Evolutionary conservation across 2,329 filamentous ascomycete species (phyloP), one percentile per base, ranked within the genome.

Genomic region (Hypoxylon sp.): DNA sequence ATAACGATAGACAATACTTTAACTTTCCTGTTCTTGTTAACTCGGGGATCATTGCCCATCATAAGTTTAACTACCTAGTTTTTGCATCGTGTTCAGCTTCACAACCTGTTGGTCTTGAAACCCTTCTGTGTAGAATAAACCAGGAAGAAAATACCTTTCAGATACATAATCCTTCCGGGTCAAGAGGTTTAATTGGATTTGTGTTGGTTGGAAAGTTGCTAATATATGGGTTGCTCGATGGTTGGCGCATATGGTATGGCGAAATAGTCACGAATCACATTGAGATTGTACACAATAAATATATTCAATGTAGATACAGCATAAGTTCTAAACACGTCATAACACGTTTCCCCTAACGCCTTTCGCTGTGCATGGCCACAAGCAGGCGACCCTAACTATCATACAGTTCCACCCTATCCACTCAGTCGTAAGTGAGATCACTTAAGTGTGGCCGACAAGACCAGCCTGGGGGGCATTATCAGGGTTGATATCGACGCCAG

Each of bases 401-500:
- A 6, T 20, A 6, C 20, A 13, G 7, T 11, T 42, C 11, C 14
- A 57, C 14, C 42, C 22, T 27, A 7, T 13, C 10, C n/a, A 42
- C 27, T 22, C 13, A 31, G n/a, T 4, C 46, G 25, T 20, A 33
- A 31, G 33, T 8, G 31, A n/a, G 4, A 33, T 40, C 33, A 25
- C 30, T 73, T 78, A 80, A 6, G 78, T 77, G 76, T 81, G 80
- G 54, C 80, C 80, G 35, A 81, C 70, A 17, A 81, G 78, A 2
- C 80, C 80, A 8, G 73, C 46, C 76, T 81, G 64, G 50, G 80
- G 80, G 8, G 80, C 80, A 40, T 80, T 78, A 61, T 80, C 79
- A 17, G 79, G 79, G 78, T 81, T 81, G 73, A 79, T 79, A 72
- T 81, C 71, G 37, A 76, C 70, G 44, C 79, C 81, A 1, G 73